Evolutionary conservation across 495 filamentous ascomycete genomes (phyloP).

Genomic region (Trichoderma orchidacearum): DNA sequence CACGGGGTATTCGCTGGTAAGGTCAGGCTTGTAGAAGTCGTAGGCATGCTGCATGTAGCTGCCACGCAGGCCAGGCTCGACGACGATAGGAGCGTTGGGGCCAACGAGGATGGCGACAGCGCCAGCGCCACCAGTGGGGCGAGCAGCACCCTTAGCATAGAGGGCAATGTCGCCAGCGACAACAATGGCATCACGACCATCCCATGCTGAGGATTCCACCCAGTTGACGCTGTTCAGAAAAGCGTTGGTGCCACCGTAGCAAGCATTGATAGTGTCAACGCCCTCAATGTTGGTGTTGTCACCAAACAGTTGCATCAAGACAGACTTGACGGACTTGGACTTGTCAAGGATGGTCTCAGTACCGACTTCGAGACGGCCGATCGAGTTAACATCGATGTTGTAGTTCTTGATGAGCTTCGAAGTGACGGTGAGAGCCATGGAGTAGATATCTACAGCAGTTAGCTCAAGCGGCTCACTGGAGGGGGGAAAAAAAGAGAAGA

Average conservation of each 20-base stretch:
- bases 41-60: constrained; percentile 91
- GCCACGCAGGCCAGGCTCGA: constrained; percentile 86
- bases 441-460: constrained; percentile 76
- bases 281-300: constrained; percentile 87
- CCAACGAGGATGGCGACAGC: constrained; percentile 91
- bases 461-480: background rate
- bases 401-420: constrained; percentile 87
- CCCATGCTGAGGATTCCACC: constrained; percentile 96
- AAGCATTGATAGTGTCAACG: constrained; percentile 92
- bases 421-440: constrained; percentile 75
- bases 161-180: constrained; percentile 95
- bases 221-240: constrained; percentile 96
- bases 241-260: constrained; percentile 97
- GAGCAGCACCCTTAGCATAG: constrained; percentile 90
- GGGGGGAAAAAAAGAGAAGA: background rate
- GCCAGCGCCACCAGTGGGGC: constrained; percentile 91
- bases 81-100: constrained; percentile 77
- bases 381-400: constrained; percentile 76
- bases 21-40: constrained; percentile 98
- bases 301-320: constrained; percentile 93
- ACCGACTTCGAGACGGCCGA: constrained; percentile 92
- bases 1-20: constrained; percentile 94
- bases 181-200: constrained; percentile 87
- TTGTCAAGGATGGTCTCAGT: constrained; percentile 98
- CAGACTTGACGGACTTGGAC: constrained; percentile 99